Conservation (phyloP, 176 grass and related monocot species). For the Rhipidocladum racemiflorum region DNA sequence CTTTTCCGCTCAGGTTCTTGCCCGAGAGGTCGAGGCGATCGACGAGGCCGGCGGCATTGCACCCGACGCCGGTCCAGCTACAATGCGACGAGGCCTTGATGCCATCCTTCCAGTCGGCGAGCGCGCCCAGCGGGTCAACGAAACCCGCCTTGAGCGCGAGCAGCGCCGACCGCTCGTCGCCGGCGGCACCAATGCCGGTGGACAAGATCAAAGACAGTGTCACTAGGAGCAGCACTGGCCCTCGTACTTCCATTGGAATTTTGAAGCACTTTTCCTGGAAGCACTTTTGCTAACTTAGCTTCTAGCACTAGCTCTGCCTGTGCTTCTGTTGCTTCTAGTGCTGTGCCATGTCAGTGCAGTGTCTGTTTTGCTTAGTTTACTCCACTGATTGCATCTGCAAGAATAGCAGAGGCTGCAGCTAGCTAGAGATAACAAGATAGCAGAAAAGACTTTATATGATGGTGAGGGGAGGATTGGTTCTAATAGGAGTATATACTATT, state of each 20-base stretch:
- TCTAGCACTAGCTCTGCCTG: conserved; percentile 22
- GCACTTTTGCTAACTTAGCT: not conserved
- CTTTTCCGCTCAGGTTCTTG: conserved; percentile 73
- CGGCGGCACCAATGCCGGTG: conserved; percentile 5
- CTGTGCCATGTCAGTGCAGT: conserved; percentile 42
- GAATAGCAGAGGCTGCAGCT: conserved; percentile 26
- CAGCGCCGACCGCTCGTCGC: conserved; percentile 50
- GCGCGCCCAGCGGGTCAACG: conserved; percentile 50
- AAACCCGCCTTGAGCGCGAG: conserved; percentile 69
- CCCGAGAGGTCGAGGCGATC: conserved; percentile 54
- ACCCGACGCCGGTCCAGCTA: conserved; percentile 68
- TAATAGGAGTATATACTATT: not conserved
- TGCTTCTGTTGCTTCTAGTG: conserved; percentile 45
- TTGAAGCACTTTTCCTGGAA: not conserved
- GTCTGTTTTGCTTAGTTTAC: conserved; percentile 23
- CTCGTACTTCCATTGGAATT: conserved; percentile 34
- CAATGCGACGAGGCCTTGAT: conserved; percentile 44
- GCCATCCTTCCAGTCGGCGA: conserved; percentile 47
- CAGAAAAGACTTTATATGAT: conserved; percentile 47
- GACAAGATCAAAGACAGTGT: conserved; percentile 9
- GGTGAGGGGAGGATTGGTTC: conserved; percentile 26
- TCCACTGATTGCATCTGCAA: conserved; percentile 29
- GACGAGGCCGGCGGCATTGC: conserved; percentile 53
- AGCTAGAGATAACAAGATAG: conserved; percentile 9
- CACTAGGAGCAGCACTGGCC: conserved; percentile 13